Conservation (phyloP, 1,284 basidiomycete genomes). For the Austroboletus niveus region DNA sequence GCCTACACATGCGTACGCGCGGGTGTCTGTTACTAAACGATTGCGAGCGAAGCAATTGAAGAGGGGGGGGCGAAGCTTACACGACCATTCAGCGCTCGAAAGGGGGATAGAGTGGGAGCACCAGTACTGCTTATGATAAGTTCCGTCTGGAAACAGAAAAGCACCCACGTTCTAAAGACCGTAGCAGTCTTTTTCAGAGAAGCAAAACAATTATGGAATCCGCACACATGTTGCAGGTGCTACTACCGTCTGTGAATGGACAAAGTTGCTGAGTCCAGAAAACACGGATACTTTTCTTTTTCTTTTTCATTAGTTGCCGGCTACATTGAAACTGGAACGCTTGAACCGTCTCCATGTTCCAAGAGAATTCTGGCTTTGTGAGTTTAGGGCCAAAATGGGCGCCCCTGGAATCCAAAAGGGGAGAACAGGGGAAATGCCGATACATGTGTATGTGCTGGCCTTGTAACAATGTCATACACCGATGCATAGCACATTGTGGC, state of each 20-base stretch:
- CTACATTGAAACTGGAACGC: neutral
- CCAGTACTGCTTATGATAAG: neutral
- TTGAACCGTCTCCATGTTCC: neutral
- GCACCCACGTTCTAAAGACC: neutral
- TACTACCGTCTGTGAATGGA: neutral
- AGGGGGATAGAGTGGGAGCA: conserved; percentile 11
- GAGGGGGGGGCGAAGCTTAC: neutral
- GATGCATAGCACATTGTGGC: neutral
- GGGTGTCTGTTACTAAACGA: neutral
- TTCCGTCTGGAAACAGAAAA: neutral
- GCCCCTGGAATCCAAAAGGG: no score
- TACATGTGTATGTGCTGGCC: no score
- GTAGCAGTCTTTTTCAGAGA: conserved; percentile 4
- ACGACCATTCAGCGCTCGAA: neutral
- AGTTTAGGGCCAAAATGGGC: neutral
- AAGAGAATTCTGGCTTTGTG: neutral
- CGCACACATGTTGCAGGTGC: neutral
- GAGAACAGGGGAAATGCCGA: no score
- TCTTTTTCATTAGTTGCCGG: neutral
- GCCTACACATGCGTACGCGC: neutral
- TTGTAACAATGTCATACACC: no score
- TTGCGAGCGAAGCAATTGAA: conserved; percentile 7
- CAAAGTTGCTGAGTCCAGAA: neutral
- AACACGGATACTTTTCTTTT: neutral
- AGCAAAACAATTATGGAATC: neutral